Conservation (phyloP, 176 grass and related monocot species). For the Tuctoria greenei region DNA sequence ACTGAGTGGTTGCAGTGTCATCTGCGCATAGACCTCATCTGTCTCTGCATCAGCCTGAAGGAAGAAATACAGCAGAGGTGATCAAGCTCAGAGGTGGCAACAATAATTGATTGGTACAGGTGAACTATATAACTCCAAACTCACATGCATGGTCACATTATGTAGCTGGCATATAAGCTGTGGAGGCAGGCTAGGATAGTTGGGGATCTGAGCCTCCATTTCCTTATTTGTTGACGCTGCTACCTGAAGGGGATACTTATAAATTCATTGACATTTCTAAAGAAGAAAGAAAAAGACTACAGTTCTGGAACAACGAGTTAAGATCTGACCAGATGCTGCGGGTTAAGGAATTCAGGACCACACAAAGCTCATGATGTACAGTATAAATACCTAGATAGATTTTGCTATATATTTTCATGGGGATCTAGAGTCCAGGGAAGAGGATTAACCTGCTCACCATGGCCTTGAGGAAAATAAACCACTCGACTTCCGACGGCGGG, state of each 20-base stretch:
- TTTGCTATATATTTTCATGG: slow-evolving; percentile 4
- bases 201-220: slow-evolving; percentile 85
- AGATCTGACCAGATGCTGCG: background rate
- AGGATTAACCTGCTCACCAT: slow-evolving; percentile 71
- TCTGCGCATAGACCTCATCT: slow-evolving; percentile 93
- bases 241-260: slow-evolving; percentile 52
- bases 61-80: slow-evolving; percentile 23
- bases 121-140: slow-evolving; percentile 26
- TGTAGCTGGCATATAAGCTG: slow-evolving; percentile 97
- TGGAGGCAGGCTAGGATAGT: slow-evolving; percentile 79
- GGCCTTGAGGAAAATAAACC: slow-evolving; percentile 88
- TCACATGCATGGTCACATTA: slow-evolving; percentile 98
- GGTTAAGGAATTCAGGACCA: slow-evolving; percentile 26
- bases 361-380: background rate
- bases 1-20: slow-evolving; percentile 88
- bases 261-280: background rate
- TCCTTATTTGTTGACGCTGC: slow-evolving; percentile 94
- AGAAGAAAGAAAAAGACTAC: background rate
- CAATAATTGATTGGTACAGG: slow-evolving; percentile 16
- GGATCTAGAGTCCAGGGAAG: slow-evolving; percentile 28
- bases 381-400: background rate
- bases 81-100: slow-evolving; percentile 18
- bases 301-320: slow-evolving; percentile 6
- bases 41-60: slow-evolving; percentile 89
- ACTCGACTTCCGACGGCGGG: slow-evolving; percentile 64